Percentiles rank a stretch among this genome's conserved stretches.
These are phyloP conservation scores for Akanthomyces dipterigenus DNA, from an alignment of 2,329 filamentous ascomycete genomes.

Conservation along the genomic window DNA sequence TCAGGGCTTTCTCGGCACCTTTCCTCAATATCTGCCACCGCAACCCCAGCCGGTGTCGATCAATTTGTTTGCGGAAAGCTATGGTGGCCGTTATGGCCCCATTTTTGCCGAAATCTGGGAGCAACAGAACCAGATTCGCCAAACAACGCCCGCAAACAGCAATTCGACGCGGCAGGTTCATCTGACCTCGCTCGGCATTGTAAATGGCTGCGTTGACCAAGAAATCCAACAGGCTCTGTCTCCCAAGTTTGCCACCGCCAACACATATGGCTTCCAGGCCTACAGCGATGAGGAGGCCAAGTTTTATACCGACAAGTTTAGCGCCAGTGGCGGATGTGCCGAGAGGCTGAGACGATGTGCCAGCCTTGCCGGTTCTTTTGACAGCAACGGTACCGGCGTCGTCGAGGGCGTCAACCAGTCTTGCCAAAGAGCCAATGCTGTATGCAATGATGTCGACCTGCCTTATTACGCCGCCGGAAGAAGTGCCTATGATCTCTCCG, in stretches of 20 bases:
- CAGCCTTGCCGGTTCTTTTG: conserved; percentile 29
- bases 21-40: conserved; percentile 51
- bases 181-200: conserved; percentile 58
- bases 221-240: conserved; percentile 53
- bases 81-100: conserved; percentile 64
- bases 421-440: conserved; percentile 44
- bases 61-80: conserved; percentile 62
- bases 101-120: conserved; percentile 53
- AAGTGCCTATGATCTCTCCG: conserved; percentile 56
- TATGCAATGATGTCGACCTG: conserved; percentile 44
- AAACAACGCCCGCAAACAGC: conserved; percentile 40
- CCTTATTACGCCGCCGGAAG: conserved; percentile 50
- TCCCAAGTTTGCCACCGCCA: conserved; percentile 52
- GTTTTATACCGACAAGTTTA: conserved; percentile 33
- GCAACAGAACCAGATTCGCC: conserved; percentile 52
- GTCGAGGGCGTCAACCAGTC: conserved; percentile 31
- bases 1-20: conserved; percentile 52
- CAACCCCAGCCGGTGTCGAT: conserved; percentile 45
- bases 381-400: conserved; percentile 36
- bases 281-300: conserved; percentile 46
- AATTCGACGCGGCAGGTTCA: conserved; percentile 52
- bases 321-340: conserved; percentile 39
- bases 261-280: conserved; percentile 57
- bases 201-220: conserved; percentile 65
- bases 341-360: conserved; percentile 48